Conservation (phyloP, 2,329 filamentous ascomycete genomes). For the Lasiodiplodia hormozganensis region DNA sequence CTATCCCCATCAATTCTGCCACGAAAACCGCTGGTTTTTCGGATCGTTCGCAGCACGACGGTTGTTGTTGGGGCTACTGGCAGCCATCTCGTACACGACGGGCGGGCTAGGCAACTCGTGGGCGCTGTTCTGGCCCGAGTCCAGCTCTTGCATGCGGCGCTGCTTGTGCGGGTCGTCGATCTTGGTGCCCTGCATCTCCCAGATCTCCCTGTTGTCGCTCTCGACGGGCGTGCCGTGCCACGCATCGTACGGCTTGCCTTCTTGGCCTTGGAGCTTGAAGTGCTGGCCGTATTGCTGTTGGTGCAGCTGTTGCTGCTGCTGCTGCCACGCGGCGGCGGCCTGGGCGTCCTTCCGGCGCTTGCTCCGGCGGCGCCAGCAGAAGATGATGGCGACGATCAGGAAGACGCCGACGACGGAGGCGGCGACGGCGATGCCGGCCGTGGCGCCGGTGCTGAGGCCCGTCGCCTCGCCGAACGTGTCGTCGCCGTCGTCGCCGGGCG, state of each 20-base stretch:
- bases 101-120: slow-evolving; percentile 12
- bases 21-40: neutral
- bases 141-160: neutral
- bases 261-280: neutral
- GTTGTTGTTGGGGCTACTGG: neutral
- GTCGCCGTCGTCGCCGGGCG: neutral
- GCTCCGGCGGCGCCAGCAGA: slow-evolving; percentile 18
- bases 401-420: slow-evolving; percentile 1
- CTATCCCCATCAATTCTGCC: neutral
- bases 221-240: neutral
- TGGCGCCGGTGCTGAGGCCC: slow-evolving; percentile 16
- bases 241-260: slow-evolving; percentile 1
- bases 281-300: neutral
- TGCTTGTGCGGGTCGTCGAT: neutral
- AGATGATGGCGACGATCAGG: slow-evolving; percentile 15
- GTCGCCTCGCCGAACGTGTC: neutral
- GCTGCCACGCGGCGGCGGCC: neutral
- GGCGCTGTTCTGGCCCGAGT: neutral
- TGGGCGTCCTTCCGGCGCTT: neutral
- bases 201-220: neutral
- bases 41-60: neutral
- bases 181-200: neutral
- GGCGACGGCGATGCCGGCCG: slow-evolving; percentile 20
- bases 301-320: neutral
- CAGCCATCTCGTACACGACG: slow-evolving; percentile 20